Percentiles rank a stretch among this genome's conserved stretches.
Evolutionary conservation across 2,329 filamentous ascomycete species (phyloP).

Genomic region (Didymella exigua): DNA sequence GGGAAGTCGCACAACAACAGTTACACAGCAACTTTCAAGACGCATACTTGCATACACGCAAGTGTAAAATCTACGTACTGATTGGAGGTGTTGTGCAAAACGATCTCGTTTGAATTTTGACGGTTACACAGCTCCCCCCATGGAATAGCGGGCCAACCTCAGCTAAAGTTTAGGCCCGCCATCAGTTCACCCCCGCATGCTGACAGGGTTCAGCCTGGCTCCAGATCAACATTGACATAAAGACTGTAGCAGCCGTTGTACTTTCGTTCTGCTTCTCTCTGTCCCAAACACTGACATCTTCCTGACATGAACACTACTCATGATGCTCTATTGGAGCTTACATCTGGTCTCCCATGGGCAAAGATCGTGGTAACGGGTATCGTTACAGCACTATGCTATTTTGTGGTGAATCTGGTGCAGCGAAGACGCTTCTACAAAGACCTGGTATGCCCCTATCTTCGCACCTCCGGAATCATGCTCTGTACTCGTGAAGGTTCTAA

Average conservation of each 20-base stretch:
- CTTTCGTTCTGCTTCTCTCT: neutral
- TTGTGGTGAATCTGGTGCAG: slow-evolving; percentile 24
- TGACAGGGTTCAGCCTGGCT: slow-evolving; percentile 1
- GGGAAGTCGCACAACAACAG: neutral
- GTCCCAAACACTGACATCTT: neutral
- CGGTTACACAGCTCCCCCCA: neutral
- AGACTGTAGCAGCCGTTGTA: neutral
- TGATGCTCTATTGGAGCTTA: slow-evolving; percentile 3
- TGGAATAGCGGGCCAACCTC: neutral
- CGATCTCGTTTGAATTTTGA: neutral
- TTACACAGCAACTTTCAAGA: neutral
- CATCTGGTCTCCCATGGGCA: slow-evolving; percentile 19
- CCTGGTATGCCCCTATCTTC: slow-evolving; percentile 20
- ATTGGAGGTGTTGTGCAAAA: neutral
- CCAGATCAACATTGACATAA: neutral
- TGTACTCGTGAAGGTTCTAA: neutral
- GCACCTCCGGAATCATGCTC: neutral
- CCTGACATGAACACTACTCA: neutral
- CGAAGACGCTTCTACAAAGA: slow-evolving; percentile 33
- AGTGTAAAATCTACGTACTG: neutral
- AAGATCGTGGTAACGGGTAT: slow-evolving; percentile 16
- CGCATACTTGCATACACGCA: neutral
- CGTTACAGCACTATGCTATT: slow-evolving; percentile 25
- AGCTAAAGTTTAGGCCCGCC: neutral
- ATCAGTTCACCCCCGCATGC: neutral